Percentiles rank a stretch among this genome's conserved stretches.
These are phyloP conservation scores for Bacidia gigantensis DNA, from an alignment of 495 filamentous ascomycete genomes.

Conservation along the genomic window DNA sequence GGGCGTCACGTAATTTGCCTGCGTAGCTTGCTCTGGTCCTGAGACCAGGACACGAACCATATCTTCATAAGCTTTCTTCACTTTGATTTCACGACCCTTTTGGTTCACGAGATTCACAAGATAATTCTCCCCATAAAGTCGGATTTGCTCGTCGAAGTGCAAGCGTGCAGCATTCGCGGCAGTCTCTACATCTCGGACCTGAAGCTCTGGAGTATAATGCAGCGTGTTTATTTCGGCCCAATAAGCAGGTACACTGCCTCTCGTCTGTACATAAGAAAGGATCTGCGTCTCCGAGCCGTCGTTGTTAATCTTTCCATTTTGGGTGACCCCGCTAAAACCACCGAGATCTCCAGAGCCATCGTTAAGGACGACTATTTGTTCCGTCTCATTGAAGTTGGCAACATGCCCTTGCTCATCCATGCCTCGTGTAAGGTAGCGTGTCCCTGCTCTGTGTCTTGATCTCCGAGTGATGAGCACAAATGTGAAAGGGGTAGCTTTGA, in stretches of 20 bases:
- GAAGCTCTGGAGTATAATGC: constrained; percentile 75
- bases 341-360: constrained; percentile 59
- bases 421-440: constrained; percentile 85
- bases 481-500: constrained; percentile 72
- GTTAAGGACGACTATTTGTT: constrained; percentile 79
- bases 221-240: constrained; percentile 92
- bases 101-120: constrained; percentile 95
- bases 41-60: constrained; percentile 62
- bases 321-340: constrained; percentile 67
- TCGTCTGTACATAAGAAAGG: constrained; percentile 85
- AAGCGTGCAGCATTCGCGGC: constrained; percentile 62
- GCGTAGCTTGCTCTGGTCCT: constrained; percentile 46
- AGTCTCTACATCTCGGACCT: constrained; percentile 73
- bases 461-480: constrained; percentile 77
- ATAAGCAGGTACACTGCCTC: constrained; percentile 85
- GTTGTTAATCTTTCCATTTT: constrained; percentile 47
- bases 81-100: constrained; percentile 68
- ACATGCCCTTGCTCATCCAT: constrained; percentile 88
- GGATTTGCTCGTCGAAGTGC: constrained; percentile 88
- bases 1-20: constrained; percentile 41
- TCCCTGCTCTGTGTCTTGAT: constrained; percentile 75
- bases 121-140: constrained; percentile 88
- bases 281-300: constrained; percentile 68
- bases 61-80: constrained; percentile 88
- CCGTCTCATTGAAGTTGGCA: constrained; percentile 96